A percentile compares a stretch with the other conserved stretches of the same genome.
phyloP scores from a whole-genome alignment of 1,284 basidiomycete genomes.

The Malassezia brasiliensis region DNA sequence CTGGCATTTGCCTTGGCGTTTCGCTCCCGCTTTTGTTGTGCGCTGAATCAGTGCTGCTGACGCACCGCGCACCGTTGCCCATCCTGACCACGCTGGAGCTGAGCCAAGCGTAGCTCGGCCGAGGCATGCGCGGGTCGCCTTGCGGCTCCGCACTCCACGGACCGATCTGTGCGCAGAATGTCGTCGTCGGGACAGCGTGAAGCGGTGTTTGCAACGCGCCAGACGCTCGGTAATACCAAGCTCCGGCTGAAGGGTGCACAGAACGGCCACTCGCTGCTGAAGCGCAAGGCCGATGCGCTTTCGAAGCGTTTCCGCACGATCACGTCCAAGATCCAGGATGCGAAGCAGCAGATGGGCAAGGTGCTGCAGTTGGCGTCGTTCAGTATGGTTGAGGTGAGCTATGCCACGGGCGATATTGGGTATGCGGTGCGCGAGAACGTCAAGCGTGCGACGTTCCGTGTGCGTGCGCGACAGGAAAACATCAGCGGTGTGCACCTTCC shows the following conservation, averaged over 20 bases:
- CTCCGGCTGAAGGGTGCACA: conserved; percentile 87
- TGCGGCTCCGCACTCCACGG: conserved; percentile 1
- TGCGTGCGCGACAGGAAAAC: conserved; percentile 93
- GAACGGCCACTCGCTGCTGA: conserved; percentile 89
- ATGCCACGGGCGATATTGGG: conserved; percentile 82
- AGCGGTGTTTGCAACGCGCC: conserved; percentile 67
- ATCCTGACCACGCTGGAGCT: conserved; percentile 11
- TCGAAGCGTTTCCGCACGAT: conserved; percentile 73
- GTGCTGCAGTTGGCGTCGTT: conserved; percentile 98
- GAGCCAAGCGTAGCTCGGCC: not conserved
- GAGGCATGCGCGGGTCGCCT: not conserved
- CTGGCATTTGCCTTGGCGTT: conserved; percentile 34
- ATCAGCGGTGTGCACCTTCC: conserved; percentile 96
- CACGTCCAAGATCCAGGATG: conserved; percentile 64
- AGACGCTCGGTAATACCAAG: conserved; percentile 76
- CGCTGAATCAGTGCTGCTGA: conserved; percentile 18
- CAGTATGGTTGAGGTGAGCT: conserved; percentile 95
- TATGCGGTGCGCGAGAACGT: conserved; percentile 59
- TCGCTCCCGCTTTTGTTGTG: conserved; percentile 45
- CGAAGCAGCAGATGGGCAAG: conserved; percentile 95
- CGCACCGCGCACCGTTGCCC: conserved; percentile 39
- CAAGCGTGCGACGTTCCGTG: conserved; percentile 70
- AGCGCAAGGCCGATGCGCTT: conserved; percentile 92
- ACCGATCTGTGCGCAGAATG: conserved; percentile 53
- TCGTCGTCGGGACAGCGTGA: conserved; percentile 78